Evolutionary conservation across 108 stramenopile genomes (phyloP), one percentile per base, ranked within the genome.

Genomic region (Discostella pseudostelligera): DNA sequence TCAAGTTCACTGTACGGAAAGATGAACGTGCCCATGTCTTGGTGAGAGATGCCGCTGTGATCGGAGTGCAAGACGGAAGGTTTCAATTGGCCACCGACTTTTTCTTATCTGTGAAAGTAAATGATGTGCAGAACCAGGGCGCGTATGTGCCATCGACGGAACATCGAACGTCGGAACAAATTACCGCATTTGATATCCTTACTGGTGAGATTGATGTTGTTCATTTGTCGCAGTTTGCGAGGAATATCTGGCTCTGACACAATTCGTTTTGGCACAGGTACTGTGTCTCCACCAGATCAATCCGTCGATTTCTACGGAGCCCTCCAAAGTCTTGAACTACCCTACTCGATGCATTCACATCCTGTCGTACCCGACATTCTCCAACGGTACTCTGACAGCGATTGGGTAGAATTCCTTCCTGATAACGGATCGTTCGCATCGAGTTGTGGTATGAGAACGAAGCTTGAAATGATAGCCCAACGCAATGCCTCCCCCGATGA

Each of bases 231-330:
- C 22, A 48, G 22, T 25, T 4, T 14, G 14, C 13, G 0, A 26
- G 50, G 24, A 26, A 14, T 22, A 51, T 51, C 50, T 51, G 26
- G 24, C 24, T 14, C 14, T 25, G 26, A 11, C 7, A 8, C 50
- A 26, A 5, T 51, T 22, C 24, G 14, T 11, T 28, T 12, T 12
- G 22, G 0, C 50, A 8, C 57, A 59, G 76, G 76, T 20, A 39
- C 58, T 10, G 26, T 78, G 29, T 67, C 71, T 8, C 72, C 76
- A 17, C 76, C 76, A n/a, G 72, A 78, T 13, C 72, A 78, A 56
- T 73, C 76, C 12, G 48, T 78, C 24, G 76, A 73, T 36, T 73
- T 78, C 42, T 78, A 78, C 37, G 76, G 76, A 21, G 76, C 76
- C n/a, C 71, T 78, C 0, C 76, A 68, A 53, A 68, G 66, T 48